Evolutionary conservation across 83 land plant genomes (phyloP), one percentile per base, ranked within the genome.

Genomic region (Picea mariana): DNA sequence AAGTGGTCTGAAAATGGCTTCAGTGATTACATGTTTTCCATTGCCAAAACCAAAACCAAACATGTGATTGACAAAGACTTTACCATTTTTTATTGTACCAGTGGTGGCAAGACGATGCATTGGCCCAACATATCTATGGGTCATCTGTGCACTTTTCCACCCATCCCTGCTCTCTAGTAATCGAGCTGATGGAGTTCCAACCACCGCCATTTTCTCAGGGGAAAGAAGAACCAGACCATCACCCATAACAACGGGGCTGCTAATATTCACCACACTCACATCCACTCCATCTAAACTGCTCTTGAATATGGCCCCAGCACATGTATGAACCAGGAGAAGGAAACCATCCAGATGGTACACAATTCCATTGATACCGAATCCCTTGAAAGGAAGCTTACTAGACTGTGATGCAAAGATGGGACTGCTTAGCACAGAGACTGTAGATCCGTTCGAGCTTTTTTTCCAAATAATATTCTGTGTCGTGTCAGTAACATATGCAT

Each of bases 331-430:
- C 2, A 88, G 92, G 8, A 93, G 78, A 38, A 93, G 85, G 69
- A 60, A 93, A 12, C 92, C 92, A 49, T 90, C 80, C 15, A 94
- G 96, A 67, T 94, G 96, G 86, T 90, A 90, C 15, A 88, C 89
- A 1, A 94, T 88, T 15, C 96, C 96, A 79, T 94, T 94, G 8
- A 94, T 84, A 8, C 87, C 90, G 18, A 89, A 67, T 26, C 87
- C 42, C 80, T 76, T 84, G 66, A 84, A 40, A 26, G 49, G 63
- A 81, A 87, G 81, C 88, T 90, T 88, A 63, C 81, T 77, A 60
- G 87, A 69, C 26, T 42, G 85, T 13, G 84, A 83, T 34, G 4
- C 20, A 67, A 94, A 94, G 9, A 82, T 78, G 8, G 90, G 86
- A 79, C 75, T 86, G 12, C 44, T 71, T 9, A 91, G 82, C 59